Evolutionary conservation across 345 rosid species (phyloP), one percentile per base, ranked within the genome.

Genomic region (Sisymbrium altissimum): DNA sequence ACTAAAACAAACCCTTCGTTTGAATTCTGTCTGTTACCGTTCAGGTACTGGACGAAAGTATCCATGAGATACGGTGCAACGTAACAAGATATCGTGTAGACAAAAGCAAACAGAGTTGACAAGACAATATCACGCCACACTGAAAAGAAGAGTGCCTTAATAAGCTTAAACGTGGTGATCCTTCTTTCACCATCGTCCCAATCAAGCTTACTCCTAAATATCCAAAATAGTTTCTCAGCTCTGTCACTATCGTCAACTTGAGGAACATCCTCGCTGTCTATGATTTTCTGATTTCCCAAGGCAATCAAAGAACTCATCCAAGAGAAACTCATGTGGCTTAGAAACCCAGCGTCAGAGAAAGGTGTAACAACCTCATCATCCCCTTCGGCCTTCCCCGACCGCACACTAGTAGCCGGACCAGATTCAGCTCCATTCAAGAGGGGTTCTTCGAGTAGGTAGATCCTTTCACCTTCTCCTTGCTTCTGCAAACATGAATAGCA

Each of bases 21-120:
- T 33, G 73, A n/a, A 53, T 79, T 81, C 11, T 68, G 79, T 39
- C 61, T 63, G n/a, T 30, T 63, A 18, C 81, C 85, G 11, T 75
- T 78, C 14, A 85, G 73, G 68, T 80, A 85, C 59, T 84, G 83
- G 50, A 88, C 89, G 7, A 91, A 87, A 44, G 83, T 67, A 55
- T 81, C 82, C 54, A 84, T 84, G 65, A 84, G 85, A 44, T 68
- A 81, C 0, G 87, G 87, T 5, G 83, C 85, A 39, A 82, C 83
- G n/a, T 84, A 84, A 13, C 79, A 71, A 67, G 87, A 80, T 8
- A 78, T 0, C 0, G 82, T 77, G 70, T 78, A 54, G 9, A 52
- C 0, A 62, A 84, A 50, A 15, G 75, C 79, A 9, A 81, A 56
- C 45, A 84, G 38, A 75, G 67, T 76, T 41, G 87, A 81, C 67